Evolutionary conservation across 179 eudicot genomes (phyloP).

Genomic region (Silene coronaria): DNA sequence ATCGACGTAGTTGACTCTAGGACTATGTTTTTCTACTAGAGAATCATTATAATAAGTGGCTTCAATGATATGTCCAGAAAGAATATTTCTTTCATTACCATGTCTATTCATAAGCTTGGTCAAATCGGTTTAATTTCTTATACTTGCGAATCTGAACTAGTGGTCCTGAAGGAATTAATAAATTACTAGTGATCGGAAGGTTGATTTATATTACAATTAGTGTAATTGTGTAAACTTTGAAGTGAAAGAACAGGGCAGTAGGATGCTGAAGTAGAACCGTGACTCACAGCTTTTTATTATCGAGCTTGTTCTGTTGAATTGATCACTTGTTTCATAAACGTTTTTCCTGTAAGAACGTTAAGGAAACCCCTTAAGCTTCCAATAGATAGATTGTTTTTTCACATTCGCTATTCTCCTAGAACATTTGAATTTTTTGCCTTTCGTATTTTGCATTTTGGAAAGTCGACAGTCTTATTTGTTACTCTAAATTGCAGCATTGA

Average conservation of each 20-base stretch:
- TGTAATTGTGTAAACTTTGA: background rate
- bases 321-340: background rate
- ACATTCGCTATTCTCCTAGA: background rate
- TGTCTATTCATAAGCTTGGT: slow-evolving; percentile 3
- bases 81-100: slow-evolving; percentile 1
- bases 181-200: background rate
- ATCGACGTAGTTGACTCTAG: background rate
- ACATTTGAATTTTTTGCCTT: too few relatives aligned
- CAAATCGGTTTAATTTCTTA: background rate
- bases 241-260: background rate
- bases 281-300: background rate
- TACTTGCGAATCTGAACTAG: background rate
- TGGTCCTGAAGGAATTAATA: background rate
- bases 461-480: background rate
- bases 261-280: background rate
- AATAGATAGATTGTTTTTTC: background rate
- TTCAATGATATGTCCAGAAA: background rate
- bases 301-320: background rate
- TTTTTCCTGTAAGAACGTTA: background rate
- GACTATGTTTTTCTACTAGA: background rate
- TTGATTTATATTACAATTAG: background rate
- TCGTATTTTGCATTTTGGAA: background rate
- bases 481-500: slow-evolving; percentile 46
- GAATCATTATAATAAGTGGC: slow-evolving; percentile 1
- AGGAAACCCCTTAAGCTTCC: background rate